These are phyloP conservation scores for Epithemia pelagica DNA, from an alignment of 108 stramenopile genomes.

Conservation along the genomic window DNA sequence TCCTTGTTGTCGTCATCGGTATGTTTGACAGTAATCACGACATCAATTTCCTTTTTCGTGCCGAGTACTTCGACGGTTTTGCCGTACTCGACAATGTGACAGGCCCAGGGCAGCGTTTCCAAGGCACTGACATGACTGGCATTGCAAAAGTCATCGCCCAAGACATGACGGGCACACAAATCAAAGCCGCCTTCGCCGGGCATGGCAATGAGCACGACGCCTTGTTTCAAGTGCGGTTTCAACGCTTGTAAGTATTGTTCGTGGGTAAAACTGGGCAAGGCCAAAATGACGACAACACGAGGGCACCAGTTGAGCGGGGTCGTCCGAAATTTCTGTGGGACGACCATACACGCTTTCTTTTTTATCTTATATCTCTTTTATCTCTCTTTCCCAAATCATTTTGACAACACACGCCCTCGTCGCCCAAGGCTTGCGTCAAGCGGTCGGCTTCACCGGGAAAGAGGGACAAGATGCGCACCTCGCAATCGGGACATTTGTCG, in stretches of 20 bases:
- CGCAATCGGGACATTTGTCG: conserved; percentile 9
- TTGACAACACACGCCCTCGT: conserved; percentile 31
- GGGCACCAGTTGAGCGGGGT: conserved; percentile 19
- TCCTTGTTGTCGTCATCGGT: conserved; percentile 8
- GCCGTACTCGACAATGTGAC: conserved; percentile 42
- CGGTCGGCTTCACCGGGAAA: conserved; percentile 46
- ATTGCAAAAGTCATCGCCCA: conserved; percentile 36
- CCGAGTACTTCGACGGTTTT: conserved; percentile 40
- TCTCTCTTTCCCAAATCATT: conserved; percentile 49
- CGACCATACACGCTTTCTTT: conserved; percentile 24
- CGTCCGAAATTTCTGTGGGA: conserved; percentile 20
- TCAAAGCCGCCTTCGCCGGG: conserved; percentile 51
- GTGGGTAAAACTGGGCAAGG: conserved; percentile 39
- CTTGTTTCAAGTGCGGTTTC: conserved; percentile 26
- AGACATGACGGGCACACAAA: conserved; percentile 27
- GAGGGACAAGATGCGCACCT: conserved; percentile 30
- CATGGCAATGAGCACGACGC: conserved; percentile 45
- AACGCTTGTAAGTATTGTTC: conserved; percentile 37
- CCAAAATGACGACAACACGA: conserved; percentile 30
- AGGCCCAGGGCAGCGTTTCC: conserved; percentile 54
- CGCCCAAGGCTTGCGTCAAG: conserved; percentile 24
- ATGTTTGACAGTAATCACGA: conserved; percentile 28
- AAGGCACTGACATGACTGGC: conserved; percentile 38
- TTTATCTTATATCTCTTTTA: no score
- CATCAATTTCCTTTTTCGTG: conserved; percentile 49